Conservation (phyloP, 805 yeast species). For the Ogataea zsoltii region DNA sequence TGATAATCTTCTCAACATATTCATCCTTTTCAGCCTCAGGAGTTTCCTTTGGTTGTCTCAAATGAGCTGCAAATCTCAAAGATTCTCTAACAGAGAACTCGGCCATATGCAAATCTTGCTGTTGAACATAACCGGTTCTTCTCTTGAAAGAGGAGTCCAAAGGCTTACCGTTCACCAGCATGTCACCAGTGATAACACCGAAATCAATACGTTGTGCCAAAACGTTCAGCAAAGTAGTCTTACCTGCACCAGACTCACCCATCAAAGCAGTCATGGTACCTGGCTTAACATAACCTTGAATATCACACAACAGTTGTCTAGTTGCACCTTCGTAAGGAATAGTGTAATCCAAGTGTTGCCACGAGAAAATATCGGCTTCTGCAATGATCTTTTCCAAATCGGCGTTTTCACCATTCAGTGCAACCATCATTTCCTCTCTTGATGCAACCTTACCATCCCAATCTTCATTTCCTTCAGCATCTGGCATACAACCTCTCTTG, state of each 20-base stretch:
- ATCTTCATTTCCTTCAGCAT: constrained; percentile 32
- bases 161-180: constrained; percentile 54
- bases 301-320: constrained; percentile 42
- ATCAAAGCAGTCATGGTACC: constrained; percentile 59
- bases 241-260: constrained; percentile 68
- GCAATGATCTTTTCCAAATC: constrained; percentile 23
- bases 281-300: constrained; percentile 48
- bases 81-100: constrained; percentile 54
- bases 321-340: constrained; percentile 49
- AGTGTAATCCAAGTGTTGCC: constrained; percentile 62
- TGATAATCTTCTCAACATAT: constrained; percentile 44
- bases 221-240: constrained; percentile 54
- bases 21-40: constrained; percentile 41
- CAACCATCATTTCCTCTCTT: constrained; percentile 26
- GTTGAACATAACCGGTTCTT: constrained; percentile 56
- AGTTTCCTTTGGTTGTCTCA: constrained; percentile 44
- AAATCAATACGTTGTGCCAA: constrained; percentile 52
- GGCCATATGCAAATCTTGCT: constrained; percentile 53
- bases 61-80: constrained; percentile 48
- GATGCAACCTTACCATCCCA: constrained; percentile 41
- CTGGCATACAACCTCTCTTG: constrained; percentile 43
- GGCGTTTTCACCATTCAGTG: constrained; percentile 25
- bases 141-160: constrained; percentile 52
- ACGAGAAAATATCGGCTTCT: constrained; percentile 49
- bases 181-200: constrained; percentile 57